Evolutionary conservation across 1,139 yeast genomes (phyloP), one percentile per base, ranked within the genome.

Genomic region (Pichia sp.): DNA sequence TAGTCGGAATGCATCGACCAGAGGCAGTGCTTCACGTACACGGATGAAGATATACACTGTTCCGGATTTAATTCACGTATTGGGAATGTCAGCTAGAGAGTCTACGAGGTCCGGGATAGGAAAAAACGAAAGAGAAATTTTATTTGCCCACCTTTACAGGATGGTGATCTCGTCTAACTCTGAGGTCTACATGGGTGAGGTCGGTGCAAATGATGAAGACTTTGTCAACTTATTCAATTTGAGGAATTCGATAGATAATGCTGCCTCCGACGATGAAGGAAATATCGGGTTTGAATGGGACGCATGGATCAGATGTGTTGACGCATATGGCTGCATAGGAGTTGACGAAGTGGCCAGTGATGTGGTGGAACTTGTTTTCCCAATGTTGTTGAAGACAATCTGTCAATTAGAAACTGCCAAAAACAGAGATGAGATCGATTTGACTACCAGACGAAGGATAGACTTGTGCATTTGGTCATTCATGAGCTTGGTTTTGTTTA

Each of bases 261-360:
- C 15, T 11, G 10, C 15, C 13, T 11, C 40, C 40, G 40, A 36
- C 15, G 40, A 8, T 13, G 40, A 42, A 8, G 45, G 30, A 11
- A 13, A 5, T n/a, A 26, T 42, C 10, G 29, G 7, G 8, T 30
- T 69, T 71, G 49, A 84, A 79, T 62, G 76, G 76, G 59, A 58
- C 23, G 49, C 42, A 8, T 57, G 59, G 59, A 72, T 67, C 62
- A 70, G 81, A 58, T 71, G 79, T n/a, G 58, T 74, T 15, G 69
- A 75, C 46, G 76, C 79, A 1, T 70, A 80, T 50, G 67, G 76
- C 30, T 72, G 72, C 26, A 75, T 81, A 55, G 80, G 80, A 61
- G 71, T 78, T 29, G 83, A 80, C 56, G 84, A 80, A 55, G 78
- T 78, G 60, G 78, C 82, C n/a, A 71, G 70, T n/a, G 69, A 76